Evolutionary conservation across 805 yeast genomes (phyloP).

Genomic region (Saccharomycopsis sp.): DNA sequence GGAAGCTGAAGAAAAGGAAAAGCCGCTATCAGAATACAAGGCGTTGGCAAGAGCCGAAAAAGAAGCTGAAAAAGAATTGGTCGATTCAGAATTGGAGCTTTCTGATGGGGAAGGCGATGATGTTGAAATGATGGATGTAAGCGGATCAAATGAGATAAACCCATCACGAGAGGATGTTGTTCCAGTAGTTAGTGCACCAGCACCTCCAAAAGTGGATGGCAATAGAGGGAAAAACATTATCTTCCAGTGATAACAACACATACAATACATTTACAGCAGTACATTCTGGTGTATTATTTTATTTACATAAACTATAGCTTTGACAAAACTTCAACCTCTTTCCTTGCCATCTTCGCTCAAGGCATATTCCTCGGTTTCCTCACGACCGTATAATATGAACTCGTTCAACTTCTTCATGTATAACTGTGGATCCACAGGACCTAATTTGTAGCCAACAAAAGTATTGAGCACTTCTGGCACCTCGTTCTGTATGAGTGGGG

Average conservation of each 20-base stretch:
- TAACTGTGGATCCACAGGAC: slow-evolving; percentile 64
- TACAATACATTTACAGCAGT: too few species aligned
- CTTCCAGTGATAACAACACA: too few species aligned
- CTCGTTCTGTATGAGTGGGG: slow-evolving; percentile 70
- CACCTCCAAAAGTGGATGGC: too few species aligned
- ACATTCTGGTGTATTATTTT: too few species aligned
- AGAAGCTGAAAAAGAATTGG: slow-evolving; percentile 17
- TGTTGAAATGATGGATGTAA: slow-evolving; percentile 3
- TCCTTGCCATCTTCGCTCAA: slow-evolving; percentile 24
- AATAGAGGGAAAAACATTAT: too few species aligned
- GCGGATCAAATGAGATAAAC: too few species aligned
- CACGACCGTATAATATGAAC: slow-evolving; percentile 64
- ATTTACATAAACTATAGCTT: too few species aligned
- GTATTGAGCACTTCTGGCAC: slow-evolving; percentile 62
- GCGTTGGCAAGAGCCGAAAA: neutral
- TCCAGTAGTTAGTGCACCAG: too few species aligned
- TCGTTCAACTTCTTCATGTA: slow-evolving; percentile 66
- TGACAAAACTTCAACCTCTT: slow-evolving; percentile 30
- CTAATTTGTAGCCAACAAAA: slow-evolving; percentile 59
- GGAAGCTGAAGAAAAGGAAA: slow-evolving; percentile 5
- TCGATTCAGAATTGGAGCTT: slow-evolving; percentile 24
- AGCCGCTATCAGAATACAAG: neutral
- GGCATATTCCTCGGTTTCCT: slow-evolving; percentile 30
- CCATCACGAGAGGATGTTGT: too few species aligned
- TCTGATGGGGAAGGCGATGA: slow-evolving; percentile 22